Evolutionary conservation across 768 basidiomycete species (phyloP), one percentile per base, ranked within the genome.

Genomic region (Tephrocybe sp.): DNA sequence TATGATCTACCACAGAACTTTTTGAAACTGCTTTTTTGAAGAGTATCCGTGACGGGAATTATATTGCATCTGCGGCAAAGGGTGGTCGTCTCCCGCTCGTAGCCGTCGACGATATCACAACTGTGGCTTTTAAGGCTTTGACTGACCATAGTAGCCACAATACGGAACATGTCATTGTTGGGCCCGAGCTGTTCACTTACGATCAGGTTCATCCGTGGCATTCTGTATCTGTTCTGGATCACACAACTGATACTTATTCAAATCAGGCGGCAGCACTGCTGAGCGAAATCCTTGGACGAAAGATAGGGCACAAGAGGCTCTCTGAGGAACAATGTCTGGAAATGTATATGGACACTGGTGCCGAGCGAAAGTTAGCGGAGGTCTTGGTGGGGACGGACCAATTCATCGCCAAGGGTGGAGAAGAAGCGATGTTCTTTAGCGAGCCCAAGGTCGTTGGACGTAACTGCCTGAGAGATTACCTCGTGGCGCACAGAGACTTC

Each of bases 81-180:
- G 63, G 64, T 32, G 69, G 65, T 11, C 54, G 57, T 9, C 39
- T 66, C 3, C 62, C 67, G 4, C 66, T 63, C 19, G 60, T 72
- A 4, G 59, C 62, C 2, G 61, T 60, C 3, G 62, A 69, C 5
- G 70, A 71, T 45, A 68, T 73, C 21, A 64, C 65, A 2, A 54
- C 64, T 18, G 64, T 58, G 0, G 68, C 67, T 3, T 64, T 62
- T 50, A 54, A 63, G 13, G 68, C 63, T 0, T 48, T 72, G 11
- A 50, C 59, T 2, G 57, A 60, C 19, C 51, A 61, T 12, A 55
- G 57, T 24, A 63, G 54, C 28, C 44, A 58, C 8, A 60, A 66
- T 34, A 59, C 49, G 1, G 64, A 69, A 13, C 57, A 55, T 8
- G 55, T 63, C 19, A 57, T 73, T 9, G 57, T 71, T 26, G 70